Percentiles rank a stretch among this genome's conserved stretches.
Conservation (phyloP, 139 green algal species). For the Chlamydomonas sp. region DNA sequence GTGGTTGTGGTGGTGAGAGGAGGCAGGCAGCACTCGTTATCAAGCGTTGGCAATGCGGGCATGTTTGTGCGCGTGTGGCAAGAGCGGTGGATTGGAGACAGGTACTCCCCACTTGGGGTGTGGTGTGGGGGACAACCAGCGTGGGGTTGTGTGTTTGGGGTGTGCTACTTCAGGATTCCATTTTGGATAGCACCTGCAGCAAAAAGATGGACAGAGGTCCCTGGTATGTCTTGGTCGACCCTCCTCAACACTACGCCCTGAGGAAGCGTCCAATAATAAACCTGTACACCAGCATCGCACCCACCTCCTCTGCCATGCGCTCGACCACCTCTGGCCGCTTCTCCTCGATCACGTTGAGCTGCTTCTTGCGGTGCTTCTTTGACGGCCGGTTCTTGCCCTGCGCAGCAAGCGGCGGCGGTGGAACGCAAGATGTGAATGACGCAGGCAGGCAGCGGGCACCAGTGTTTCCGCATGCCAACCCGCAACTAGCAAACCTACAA, state of each 20-base stretch:
- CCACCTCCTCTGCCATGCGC: slow-evolving; percentile 37
- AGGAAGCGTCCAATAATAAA: background rate
- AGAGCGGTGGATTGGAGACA: background rate
- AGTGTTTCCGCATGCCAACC: no score
- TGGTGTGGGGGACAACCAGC: background rate
- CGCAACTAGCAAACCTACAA: no score
- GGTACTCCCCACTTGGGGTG: background rate
- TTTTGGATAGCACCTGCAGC: no score
- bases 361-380: slow-evolving; percentile 74
- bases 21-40: no score
- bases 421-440: no score
- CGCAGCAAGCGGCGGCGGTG: no score
- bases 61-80: background rate
- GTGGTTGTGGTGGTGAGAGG: no score
- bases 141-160: background rate
- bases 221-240: background rate
- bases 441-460: no score
- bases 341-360: slow-evolving; percentile 85
- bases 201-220: background rate
- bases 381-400: slow-evolving; percentile 86
- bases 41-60: background rate
- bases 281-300: background rate
- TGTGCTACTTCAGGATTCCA: background rate
- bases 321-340: slow-evolving; percentile 38
- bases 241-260: background rate